Evolutionary conservation across 2,329 filamentous ascomycete species (phyloP).

Genomic region (Nothophaeocryptopus gaeumannii): DNA sequence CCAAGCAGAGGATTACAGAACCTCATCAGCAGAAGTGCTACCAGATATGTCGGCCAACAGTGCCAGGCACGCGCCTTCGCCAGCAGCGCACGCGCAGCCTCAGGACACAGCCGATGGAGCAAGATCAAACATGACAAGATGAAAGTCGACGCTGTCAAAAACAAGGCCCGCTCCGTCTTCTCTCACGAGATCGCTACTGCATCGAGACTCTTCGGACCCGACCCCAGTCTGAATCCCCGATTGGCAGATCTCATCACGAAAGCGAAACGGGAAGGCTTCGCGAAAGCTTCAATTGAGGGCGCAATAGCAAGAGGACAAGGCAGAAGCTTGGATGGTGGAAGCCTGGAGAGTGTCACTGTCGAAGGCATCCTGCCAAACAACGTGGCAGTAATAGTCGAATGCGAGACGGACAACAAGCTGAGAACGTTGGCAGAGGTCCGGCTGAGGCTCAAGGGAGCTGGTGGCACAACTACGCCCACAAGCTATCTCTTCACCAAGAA

Average conservation of each 20-base stretch:
- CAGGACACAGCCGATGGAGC: slow-evolving; percentile 90
- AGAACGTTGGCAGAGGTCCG: slow-evolving; percentile 73
- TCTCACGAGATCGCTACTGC: slow-evolving; percentile 70
- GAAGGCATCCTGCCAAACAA: slow-evolving; percentile 77
- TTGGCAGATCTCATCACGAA: slow-evolving; percentile 68
- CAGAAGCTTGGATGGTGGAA: slow-evolving; percentile 67
- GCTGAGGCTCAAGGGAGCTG: slow-evolving; percentile 65
- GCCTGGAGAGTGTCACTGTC: slow-evolving; percentile 73
- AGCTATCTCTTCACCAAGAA: slow-evolving; percentile 82
- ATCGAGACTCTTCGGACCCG: slow-evolving; percentile 75
- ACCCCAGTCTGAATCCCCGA: slow-evolving; percentile 70
- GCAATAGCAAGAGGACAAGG: slow-evolving; percentile 89
- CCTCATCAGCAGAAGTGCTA: neutral
- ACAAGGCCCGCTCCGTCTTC: slow-evolving; percentile 64
- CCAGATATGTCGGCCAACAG: slow-evolving; percentile 10
- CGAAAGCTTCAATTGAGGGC: slow-evolving; percentile 78
- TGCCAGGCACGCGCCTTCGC: slow-evolving; percentile 24
- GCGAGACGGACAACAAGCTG: slow-evolving; percentile 77
- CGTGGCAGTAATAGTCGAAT: slow-evolving; percentile 75
- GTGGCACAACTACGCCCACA: slow-evolving; percentile 69
- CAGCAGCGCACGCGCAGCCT: slow-evolving; percentile 31
- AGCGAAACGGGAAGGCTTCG: slow-evolving; percentile 82
- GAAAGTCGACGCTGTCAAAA: slow-evolving; percentile 77
- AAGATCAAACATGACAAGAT: slow-evolving; percentile 96
- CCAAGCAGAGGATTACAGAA: slow-evolving; percentile 31